Evolutionary conservation across 169 alveolate species (phyloP).

Genomic region (Plasmodium adleri): DNA sequence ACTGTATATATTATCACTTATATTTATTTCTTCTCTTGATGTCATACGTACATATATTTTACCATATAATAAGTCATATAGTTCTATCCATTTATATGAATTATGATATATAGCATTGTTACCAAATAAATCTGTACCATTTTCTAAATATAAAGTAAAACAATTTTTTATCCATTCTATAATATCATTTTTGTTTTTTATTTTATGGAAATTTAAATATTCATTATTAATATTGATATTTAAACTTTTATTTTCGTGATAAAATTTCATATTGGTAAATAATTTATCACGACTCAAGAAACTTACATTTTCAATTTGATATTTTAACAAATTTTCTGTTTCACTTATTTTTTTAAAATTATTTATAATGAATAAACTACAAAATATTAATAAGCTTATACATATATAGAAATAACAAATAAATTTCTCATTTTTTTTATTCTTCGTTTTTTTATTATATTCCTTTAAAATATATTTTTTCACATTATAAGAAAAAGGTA

Average conservation of each 20-base stretch:
- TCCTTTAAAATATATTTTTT: constrained; percentile 52
- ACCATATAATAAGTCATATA: constrained; percentile 7
- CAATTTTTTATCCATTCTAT: constrained; percentile 43
- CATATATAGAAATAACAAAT: constrained; percentile 33
- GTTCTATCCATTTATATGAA: constrained; percentile 40
- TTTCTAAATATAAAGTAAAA: constrained; percentile 33
- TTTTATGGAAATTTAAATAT: constrained; percentile 36
- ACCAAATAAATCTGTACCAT: neutral
- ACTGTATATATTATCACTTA: constrained; percentile 11
- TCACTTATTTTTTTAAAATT: constrained; percentile 37
- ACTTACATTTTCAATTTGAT: constrained; percentile 62
- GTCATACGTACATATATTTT: constrained; percentile 25
- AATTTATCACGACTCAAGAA: constrained; percentile 10
- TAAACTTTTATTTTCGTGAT: constrained; percentile 32
- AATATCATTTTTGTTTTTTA: constrained; percentile 28
- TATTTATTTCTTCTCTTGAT: constrained; percentile 30
- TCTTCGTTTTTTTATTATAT: constrained; percentile 21
- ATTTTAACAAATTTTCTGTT: constrained; percentile 37
- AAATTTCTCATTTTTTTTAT: constrained; percentile 6
- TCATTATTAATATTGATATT: constrained; percentile 32
- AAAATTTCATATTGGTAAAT: constrained; percentile 23
- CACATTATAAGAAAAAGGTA: constrained; percentile 67
- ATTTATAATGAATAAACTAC: constrained; percentile 42
- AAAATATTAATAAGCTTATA: constrained; percentile 19
- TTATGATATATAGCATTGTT: constrained; percentile 2